These are phyloP conservation scores for Rhododendron ovatum DNA, from an alignment of 148 eudicot genomes.

Conservation along the genomic window DNA sequence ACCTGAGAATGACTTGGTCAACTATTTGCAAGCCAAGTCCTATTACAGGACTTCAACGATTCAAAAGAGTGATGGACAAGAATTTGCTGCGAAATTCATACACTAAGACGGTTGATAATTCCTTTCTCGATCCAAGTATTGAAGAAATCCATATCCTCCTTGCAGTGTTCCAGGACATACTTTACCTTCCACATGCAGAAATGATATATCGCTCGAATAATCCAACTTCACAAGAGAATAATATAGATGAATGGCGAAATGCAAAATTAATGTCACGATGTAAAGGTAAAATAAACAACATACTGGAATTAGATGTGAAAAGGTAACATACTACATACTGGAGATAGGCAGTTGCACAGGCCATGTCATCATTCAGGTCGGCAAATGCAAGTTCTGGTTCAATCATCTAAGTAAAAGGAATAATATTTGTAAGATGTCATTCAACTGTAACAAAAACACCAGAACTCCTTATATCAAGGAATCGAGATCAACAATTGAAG, in stretches of 20 bases:
- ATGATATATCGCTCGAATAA: slow-evolving; percentile 4
- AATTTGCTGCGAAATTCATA: slow-evolving; percentile 28
- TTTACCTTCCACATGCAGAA: slow-evolving; percentile 53
- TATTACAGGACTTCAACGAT: neutral
- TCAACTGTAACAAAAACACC: neutral
- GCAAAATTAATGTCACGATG: neutral
- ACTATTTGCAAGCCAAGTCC: neutral
- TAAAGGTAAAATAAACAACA: neutral
- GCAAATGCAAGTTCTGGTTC: slow-evolving; percentile 99
- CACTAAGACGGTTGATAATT: slow-evolving; percentile 71
- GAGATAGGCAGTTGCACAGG: slow-evolving; percentile 98
- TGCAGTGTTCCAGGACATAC: slow-evolving; percentile 85
- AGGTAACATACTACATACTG: slow-evolving; percentile 98
- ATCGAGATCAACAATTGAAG: neutral
- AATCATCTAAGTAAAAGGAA: slow-evolving; percentile 62
- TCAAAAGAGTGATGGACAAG: neutral
- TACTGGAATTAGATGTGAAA: slow-evolving; percentile 24
- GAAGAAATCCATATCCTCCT: slow-evolving; percentile 99
- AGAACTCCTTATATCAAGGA: neutral
- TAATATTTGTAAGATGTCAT: slow-evolving; percentile 4
- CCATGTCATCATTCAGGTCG: slow-evolving; percentile 97
- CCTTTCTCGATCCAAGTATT: slow-evolving; percentile 98
- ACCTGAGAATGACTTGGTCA: neutral
- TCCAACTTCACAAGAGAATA: neutral
- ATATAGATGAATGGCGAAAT: neutral